Evolutionary conservation across 257 asterid genomes (phyloP).

Genomic region (Solanum dulcamara): DNA sequence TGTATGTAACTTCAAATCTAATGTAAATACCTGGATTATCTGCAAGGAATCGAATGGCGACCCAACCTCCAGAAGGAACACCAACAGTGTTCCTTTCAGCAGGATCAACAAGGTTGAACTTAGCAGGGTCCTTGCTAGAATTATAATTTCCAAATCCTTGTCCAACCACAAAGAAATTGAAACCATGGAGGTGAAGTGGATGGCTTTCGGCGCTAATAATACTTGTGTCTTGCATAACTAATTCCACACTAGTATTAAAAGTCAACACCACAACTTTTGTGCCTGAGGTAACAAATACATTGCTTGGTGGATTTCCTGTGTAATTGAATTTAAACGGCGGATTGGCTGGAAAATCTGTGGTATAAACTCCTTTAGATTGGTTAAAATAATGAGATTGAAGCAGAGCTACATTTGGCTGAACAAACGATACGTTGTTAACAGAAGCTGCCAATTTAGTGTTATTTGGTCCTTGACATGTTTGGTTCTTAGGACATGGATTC

Average conservation of each 20-base stretch:
- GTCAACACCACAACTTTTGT: constrained; percentile 39
- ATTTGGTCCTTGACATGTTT: constrained; percentile 53
- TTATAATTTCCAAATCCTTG: constrained; percentile 50
- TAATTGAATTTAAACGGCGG: constrained; percentile 46
- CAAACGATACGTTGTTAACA: constrained; percentile 47
- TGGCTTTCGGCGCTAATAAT: constrained; percentile 48
- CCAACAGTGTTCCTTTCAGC: constrained; percentile 53
- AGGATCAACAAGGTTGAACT: constrained; percentile 51
- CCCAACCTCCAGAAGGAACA: constrained; percentile 65
- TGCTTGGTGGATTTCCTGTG: constrained; percentile 44
- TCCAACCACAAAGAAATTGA: constrained; percentile 50
- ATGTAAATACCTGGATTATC: constrained; percentile 54
- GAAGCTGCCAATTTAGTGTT: constrained; percentile 39
- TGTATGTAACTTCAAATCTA: background rate
- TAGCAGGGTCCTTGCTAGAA: constrained; percentile 34
- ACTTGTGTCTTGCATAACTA: constrained; percentile 60
- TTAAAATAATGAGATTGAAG: constrained; percentile 53
- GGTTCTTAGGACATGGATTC: constrained; percentile 26
- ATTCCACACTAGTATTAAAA: constrained; percentile 36
- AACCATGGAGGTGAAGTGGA: constrained; percentile 65
- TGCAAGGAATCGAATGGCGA: constrained; percentile 47
- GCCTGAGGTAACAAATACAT: constrained; percentile 23
- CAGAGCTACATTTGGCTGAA: constrained; percentile 37
- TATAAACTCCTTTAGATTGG: constrained; percentile 42
- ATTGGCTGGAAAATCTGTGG: constrained; percentile 45